Conservation (phyloP, 179 eudicot species). For the Gypsophila paniculata region DNA sequence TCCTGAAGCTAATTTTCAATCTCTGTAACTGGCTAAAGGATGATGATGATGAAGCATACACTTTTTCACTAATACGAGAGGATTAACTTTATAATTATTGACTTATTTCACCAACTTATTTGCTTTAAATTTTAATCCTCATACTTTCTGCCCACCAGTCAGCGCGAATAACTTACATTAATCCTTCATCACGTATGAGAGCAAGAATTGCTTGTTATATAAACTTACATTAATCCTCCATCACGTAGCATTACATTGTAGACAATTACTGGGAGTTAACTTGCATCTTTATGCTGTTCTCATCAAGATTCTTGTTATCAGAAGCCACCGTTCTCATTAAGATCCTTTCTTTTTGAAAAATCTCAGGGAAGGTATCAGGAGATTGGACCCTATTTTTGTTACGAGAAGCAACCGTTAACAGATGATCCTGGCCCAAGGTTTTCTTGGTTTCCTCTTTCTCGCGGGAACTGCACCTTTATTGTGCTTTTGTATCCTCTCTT, state of each 20-base stretch:
- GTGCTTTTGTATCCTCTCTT: background rate
- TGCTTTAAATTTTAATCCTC: background rate
- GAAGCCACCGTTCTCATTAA: conserved; percentile 15
- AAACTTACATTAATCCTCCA: background rate
- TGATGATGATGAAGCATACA: background rate
- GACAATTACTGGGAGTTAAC: background rate
- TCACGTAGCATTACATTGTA: background rate
- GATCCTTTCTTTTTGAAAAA: conserved; percentile 15
- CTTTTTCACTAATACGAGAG: background rate
- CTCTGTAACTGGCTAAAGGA: background rate
- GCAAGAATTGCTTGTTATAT: too few relatives aligned
- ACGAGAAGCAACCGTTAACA: conserved; percentile 18
- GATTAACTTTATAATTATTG: background rate
- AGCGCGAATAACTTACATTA: too few relatives aligned
- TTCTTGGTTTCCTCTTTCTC: conserved; percentile 7
- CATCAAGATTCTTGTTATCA: too few relatives aligned
- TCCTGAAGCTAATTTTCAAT: background rate
- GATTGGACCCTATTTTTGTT: conserved; percentile 8
- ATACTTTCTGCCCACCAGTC: background rate
- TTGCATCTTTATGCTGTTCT: background rate
- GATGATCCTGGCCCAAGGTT: conserved; percentile 26
- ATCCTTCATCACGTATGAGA: too few relatives aligned
- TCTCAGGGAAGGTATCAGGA: conserved; percentile 26
- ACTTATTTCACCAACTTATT: background rate
- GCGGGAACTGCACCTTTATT: too few relatives aligned